phyloP scores from a whole-genome alignment of 2,329 filamentous ascomycete species.

The Trichoderma semiorbis region DNA sequence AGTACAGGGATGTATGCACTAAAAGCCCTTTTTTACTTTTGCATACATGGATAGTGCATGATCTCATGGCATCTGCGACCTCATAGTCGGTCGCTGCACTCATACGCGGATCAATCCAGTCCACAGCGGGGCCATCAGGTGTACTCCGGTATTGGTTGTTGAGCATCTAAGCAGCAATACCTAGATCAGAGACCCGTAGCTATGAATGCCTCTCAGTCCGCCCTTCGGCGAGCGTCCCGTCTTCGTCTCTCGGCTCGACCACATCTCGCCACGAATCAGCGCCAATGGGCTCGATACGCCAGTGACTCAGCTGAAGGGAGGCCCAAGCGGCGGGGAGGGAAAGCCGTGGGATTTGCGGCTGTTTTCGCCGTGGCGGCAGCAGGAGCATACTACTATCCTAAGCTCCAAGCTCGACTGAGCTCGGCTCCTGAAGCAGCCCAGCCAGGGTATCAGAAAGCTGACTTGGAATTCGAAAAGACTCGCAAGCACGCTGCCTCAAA shows the following conservation, averaged over 20 bases:
- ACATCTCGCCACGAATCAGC: conserved; percentile 23
- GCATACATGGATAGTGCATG: conserved; percentile 1
- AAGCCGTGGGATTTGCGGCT: conserved; percentile 30
- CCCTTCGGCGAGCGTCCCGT: conserved; percentile 29
- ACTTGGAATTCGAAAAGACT: conserved; percentile 66
- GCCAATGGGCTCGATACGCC: conserved; percentile 32
- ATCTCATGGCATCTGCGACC: conserved; percentile 14
- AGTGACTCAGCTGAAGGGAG: conserved; percentile 24
- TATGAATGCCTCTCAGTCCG: conserved; percentile 33
- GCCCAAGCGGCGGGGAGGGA: conserved; percentile 27
- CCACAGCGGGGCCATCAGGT: not conserved
- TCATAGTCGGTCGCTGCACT: not conserved
- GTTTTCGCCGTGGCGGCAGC: conserved; percentile 40
- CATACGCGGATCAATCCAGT: not conserved
- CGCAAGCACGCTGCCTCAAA: conserved; percentile 55
- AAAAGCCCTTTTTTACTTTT: not conserved
- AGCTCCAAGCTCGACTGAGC: conserved; percentile 29
- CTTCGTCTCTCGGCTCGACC: conserved; percentile 25
- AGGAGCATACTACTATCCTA: conserved; percentile 38
- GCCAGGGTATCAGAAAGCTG: conserved; percentile 37
- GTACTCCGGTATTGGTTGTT: not conserved
- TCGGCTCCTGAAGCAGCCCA: conserved; percentile 20
- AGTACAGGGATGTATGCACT: conserved; percentile 15
- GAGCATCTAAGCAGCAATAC: not conserved
- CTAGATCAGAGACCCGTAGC: not conserved